Evolutionary conservation across 768 basidiomycete species (phyloP).

Genomic region (Boletus subparvulus): DNA sequence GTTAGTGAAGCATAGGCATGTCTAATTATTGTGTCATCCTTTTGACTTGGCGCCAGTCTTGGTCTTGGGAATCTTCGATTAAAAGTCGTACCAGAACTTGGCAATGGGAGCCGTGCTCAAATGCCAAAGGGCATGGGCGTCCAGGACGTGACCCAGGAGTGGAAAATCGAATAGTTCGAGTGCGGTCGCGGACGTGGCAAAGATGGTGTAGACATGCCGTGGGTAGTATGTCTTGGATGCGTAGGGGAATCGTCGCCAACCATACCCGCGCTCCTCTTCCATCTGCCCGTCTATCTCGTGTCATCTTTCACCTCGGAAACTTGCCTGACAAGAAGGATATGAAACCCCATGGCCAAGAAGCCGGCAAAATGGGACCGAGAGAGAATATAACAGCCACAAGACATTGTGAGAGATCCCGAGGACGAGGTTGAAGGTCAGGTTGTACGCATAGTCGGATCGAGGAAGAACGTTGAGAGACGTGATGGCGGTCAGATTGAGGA

Average conservation of each 20-base stretch:
- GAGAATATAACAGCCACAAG: constrained; percentile 76
- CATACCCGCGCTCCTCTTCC: too few species aligned
- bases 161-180: constrained; percentile 94
- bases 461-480: constrained; percentile 74
- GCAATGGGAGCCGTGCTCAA: constrained; percentile 77
- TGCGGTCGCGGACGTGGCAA: constrained; percentile 71
- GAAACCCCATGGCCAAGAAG: too few species aligned
- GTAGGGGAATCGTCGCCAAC: constrained; percentile 59
- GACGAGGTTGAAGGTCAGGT: constrained; percentile 79
- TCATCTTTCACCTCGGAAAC: too few species aligned
- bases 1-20: constrained; percentile 4
- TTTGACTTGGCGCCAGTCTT: constrained; percentile 56
- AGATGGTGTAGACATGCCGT: constrained; percentile 45
- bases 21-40: constrained; percentile 13
- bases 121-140: constrained; percentile 96
- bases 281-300: too few species aligned
- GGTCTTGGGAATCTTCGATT: constrained; percentile 66
- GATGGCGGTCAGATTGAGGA: too few species aligned
- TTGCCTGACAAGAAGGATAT: too few species aligned
- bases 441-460: constrained; percentile 92
- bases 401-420: constrained; percentile 78
- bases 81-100: constrained; percentile 81
- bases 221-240: constrained; percentile 60
- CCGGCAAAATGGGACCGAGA: constrained; percentile 46
- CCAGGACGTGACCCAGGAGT: constrained; percentile 67